phyloP scores from a whole-genome alignment of 768 basidiomycete genomes.

The Sporobolomyces pararoseus region DNA sequence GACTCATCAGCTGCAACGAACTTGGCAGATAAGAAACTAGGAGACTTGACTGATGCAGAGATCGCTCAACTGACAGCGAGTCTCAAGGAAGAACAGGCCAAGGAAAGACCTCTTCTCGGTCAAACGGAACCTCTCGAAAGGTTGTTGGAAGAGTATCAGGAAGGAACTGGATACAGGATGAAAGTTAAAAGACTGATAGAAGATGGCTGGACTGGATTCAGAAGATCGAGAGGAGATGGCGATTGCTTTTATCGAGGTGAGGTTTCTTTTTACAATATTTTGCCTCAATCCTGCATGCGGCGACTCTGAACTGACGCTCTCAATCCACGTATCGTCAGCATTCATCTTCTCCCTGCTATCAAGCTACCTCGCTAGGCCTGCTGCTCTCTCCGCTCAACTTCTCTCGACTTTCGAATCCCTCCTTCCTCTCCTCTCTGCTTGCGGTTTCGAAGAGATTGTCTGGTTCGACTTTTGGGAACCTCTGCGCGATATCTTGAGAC shows the following conservation, averaged over 20 bases:
- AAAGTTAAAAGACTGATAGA: constrained; percentile 69
- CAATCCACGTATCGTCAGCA: constrained; percentile 53
- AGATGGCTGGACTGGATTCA: constrained; percentile 64
- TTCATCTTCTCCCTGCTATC: constrained; percentile 77
- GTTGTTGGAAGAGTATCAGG: constrained; percentile 47
- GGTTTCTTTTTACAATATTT: constrained; percentile 17
- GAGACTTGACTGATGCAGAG: constrained; percentile 40
- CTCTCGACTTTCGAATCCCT: constrained; percentile 58
- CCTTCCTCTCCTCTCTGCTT: constrained; percentile 44
- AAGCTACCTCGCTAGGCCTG: constrained; percentile 56
- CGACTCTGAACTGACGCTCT: not conserved
- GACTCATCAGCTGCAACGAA: not conserved
- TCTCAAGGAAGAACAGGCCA: constrained; percentile 28
- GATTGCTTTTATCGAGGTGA: constrained; percentile 87
- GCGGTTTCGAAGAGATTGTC: constrained; percentile 31
- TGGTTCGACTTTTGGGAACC: constrained; percentile 64
- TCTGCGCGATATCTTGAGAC: constrained; percentile 58
- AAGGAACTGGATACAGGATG: constrained; percentile 55
- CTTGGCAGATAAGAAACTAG: not conserved
- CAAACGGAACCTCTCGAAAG: constrained; percentile 47
- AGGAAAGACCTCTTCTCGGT: constrained; percentile 48
- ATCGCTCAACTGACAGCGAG: constrained; percentile 34
- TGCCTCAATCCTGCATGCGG: not conserved
- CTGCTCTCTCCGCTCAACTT: constrained; percentile 45
- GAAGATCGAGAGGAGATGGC: constrained; percentile 71